These are phyloP conservation scores for Monilinia fructicola DNA, from an alignment of 2,329 filamentous ascomycete species.

Conservation along the genomic window DNA sequence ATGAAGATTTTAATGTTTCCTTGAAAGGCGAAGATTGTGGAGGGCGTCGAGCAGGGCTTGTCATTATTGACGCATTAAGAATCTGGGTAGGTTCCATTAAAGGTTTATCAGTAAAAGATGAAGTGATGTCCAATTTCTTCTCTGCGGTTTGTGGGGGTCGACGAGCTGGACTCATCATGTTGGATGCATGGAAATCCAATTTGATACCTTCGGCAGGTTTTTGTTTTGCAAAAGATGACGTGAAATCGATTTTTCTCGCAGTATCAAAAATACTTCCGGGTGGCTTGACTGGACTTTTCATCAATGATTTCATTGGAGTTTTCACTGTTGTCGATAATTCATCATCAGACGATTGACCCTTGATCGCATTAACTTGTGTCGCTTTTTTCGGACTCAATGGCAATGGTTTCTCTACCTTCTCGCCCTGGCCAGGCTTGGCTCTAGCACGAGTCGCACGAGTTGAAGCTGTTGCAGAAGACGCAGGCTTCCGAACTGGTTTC, in stretches of 20 bases:
- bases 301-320: slow-evolving; percentile 52
- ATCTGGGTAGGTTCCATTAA: slow-evolving; percentile 40
- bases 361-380: slow-evolving; percentile 52
- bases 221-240: slow-evolving; percentile 35
- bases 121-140: slow-evolving; percentile 43
- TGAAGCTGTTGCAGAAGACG: slow-evolving; percentile 34
- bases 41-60: slow-evolving; percentile 57
- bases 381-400: slow-evolving; percentile 66
- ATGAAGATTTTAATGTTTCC: slow-evolving; percentile 53
- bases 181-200: slow-evolving; percentile 43
- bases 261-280: slow-evolving; percentile 40
- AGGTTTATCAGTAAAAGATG: slow-evolving; percentile 37
- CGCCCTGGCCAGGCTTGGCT: slow-evolving; percentile 38
- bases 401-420: slow-evolving; percentile 45
- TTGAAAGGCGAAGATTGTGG: slow-evolving; percentile 55
- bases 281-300: slow-evolving; percentile 57
- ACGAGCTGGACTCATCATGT: slow-evolving; percentile 57
- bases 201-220: slow-evolving; percentile 34
- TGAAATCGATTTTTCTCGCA: slow-evolving; percentile 43
- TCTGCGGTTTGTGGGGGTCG: slow-evolving; percentile 46
- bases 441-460: slow-evolving; percentile 39
- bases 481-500: slow-evolving; percentile 51
- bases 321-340: slow-evolving; percentile 56
- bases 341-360: slow-evolving; percentile 56
- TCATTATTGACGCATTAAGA: slow-evolving; percentile 44